phyloP scores from a whole-genome alignment of 192 early-diverging fungal species.

The Spizellomyces sp. region DNA sequence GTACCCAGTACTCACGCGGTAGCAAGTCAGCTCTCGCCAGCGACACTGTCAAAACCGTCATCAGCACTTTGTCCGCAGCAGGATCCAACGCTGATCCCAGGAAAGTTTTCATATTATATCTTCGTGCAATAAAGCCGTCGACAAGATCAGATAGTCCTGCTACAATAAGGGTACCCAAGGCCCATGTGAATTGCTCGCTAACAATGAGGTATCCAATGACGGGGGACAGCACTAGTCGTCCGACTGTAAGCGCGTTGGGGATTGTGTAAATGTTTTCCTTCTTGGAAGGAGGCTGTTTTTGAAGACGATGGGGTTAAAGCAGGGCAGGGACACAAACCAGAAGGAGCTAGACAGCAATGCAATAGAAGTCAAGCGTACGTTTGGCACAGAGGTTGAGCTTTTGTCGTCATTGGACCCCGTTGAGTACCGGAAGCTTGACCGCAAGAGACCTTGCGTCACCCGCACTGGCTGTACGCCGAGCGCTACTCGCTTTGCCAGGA shows the following conservation, averaged over 20 bases:
- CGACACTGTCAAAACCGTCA: conserved; percentile 86
- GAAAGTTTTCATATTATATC: conserved; percentile 82
- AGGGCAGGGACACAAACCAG: no score
- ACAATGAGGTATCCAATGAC: conserved; percentile 90
- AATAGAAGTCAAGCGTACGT: no score
- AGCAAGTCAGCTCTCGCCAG: conserved; percentile 71
- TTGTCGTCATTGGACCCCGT: no score
- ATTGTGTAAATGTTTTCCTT: conserved; percentile 89
- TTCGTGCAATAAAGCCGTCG: conserved; percentile 88
- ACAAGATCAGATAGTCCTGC: conserved; percentile 85
- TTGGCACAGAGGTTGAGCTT: no score
- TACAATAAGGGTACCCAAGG: conserved; percentile 74
- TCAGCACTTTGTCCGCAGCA: conserved; percentile 88
- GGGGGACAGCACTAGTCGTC: conserved; percentile 78
- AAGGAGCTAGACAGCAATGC: no score
- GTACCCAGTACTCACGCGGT: conserved; percentile 54
- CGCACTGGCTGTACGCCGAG: no score
- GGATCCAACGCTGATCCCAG: conserved; percentile 92
- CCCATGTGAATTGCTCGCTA: conserved; percentile 67
- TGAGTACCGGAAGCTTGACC: no score
- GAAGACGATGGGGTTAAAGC: no score
- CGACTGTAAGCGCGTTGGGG: conserved; percentile 85
- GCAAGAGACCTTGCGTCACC: no score
- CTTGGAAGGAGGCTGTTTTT: neutral
- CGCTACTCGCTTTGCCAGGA: no score